Evolutionary conservation across 1,284 basidiomycete genomes (phyloP).

Genomic region (Cryptococcus neoformans): DNA sequence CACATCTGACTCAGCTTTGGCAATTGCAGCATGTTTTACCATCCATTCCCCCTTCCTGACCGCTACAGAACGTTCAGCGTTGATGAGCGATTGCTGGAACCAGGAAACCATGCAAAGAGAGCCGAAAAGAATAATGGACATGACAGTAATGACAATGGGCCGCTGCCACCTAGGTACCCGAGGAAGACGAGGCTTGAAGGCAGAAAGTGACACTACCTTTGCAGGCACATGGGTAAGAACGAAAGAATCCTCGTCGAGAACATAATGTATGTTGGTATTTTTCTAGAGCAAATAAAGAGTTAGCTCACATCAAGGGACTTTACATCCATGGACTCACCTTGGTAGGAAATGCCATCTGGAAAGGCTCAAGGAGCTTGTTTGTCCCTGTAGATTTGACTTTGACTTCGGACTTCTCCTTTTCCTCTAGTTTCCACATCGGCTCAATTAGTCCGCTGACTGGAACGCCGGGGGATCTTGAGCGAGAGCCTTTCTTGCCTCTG

Average conservation of each 20-base stretch:
- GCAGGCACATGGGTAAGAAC: conserved; percentile 22
- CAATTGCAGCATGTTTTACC: conserved; percentile 13
- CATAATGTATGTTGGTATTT: conserved; percentile 8
- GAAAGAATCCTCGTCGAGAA: conserved; percentile 18
- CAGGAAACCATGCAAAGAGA: conserved; percentile 21
- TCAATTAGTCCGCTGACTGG: conserved; percentile 20
- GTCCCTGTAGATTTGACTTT: not conserved
- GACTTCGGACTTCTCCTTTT: conserved; percentile 2
- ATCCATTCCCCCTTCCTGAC: conserved; percentile 22
- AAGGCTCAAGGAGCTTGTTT: conserved; percentile 14
- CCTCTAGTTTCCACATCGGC: conserved; percentile 21
- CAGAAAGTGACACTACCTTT: conserved; percentile 14
- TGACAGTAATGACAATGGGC: conserved; percentile 20
- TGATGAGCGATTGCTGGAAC: conserved; percentile 17
- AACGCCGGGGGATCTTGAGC: conserved; percentile 12
- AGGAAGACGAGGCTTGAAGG: conserved; percentile 17
- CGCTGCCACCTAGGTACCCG: conserved; percentile 23
- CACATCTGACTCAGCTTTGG: conserved; percentile 11
- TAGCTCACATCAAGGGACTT: too few species aligned
- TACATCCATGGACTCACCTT: conserved; percentile 3
- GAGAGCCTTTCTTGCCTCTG: conserved; percentile 7
- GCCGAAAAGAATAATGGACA: conserved; percentile 25
- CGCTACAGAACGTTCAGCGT: conserved; percentile 13
- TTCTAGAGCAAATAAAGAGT: too few species aligned
- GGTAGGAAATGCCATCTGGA: conserved; percentile 13